Evolutionary conservation across 352 stramenopile genomes (phyloP), one percentile per base, ranked within the genome.

Genomic region (Phytopythium chamaehyphon): DNA sequence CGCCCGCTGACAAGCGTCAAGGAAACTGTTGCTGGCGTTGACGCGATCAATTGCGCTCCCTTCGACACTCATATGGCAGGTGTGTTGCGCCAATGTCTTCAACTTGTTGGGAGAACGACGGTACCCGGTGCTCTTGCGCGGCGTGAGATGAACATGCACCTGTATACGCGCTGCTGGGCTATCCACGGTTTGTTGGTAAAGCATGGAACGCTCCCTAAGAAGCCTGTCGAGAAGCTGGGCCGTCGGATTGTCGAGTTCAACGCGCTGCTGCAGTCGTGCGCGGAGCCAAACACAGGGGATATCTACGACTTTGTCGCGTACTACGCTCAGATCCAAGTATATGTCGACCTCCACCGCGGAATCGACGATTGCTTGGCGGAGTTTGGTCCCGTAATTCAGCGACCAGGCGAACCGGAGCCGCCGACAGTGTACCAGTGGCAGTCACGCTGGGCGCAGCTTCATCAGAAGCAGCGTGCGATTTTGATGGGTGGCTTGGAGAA

Each of bases 231-330:
- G 40, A 46, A 46, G 40, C 40, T 46, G 9, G 40, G 40, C 5
- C 40, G 21, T 3, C 40, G 16, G 21, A 46, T 46, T 21, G 40
- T 46, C 18, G 40, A 46, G 40, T 46, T 46, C 19, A 31, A 31
- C 40, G 16, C 16, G 40, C 19, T 46, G 9, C 9, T 46, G 40
- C 40, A 46, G 40, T 46, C 40, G 1, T 46, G 40, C 11, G 40
- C 40, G 15, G 40, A 46, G 40, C 40, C 40, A 10, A 46, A 46
- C 40, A 46, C 40, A 1, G 40, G 40, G 11, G 40, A 46, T 19
- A 46, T 46, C 10, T 46, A 46, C 40, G 40, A 46, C 40, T 46
- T 46, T 14, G 19, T 46, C 19, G 40, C 40, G 3, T 46, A 46
- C 21, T 23, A 46, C 10, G 40, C 40, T n/a, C 40, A 46, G 40